Evolutionary conservation across 139 green algal genomes (phyloP), one percentile per base, ranked within the genome.

Genomic region (Astrephomene gubernaculifera): DNA sequence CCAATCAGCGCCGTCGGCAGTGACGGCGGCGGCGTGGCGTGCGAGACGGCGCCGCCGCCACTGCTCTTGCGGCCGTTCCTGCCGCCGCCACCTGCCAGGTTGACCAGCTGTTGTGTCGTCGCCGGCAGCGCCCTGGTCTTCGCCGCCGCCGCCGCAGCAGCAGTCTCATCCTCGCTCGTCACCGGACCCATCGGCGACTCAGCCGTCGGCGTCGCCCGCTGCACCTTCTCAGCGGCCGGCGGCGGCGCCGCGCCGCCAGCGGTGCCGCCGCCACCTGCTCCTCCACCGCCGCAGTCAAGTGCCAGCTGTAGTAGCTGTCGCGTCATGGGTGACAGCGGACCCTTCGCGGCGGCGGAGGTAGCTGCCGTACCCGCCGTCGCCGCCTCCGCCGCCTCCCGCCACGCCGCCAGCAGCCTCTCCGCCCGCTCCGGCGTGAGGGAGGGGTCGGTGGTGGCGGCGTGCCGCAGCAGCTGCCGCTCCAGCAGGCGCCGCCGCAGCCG

Each of bases 401-500:
- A 71, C 44, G 65, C 29, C 44, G 54, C 52, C 49, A 84, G 69
- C 86, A 89, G 45, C 67, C 29, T 17, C 79, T 44, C 63, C 75
- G 76, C 76, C 4, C 61, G 76, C 31, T 83, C 29, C 1, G 21
- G 61, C 4, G 54, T 73, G 49, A 91, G 63, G 25, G 71, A 65
- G 35, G 87, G 87, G 82, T 91, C 89, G 4, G 91, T 91, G 67
- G 76, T 82, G 43, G 76, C 84, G 24, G 96, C 88, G 71, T 97
- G 93, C 60, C 67, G 71, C 61, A 84, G 78, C 86, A 89, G 45
- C 53, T 87, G 88, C 75, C 94, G 94, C 89, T 97, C 95, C 7
- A 89, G 85, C 29, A 97, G 88, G 24, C 95, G 88, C 10, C 95
- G 90, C n/a, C 88, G 86, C 27, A 99, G 92, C 41, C 96, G 93